These are phyloP conservation scores for Pseudogymnoascus sp. DNA, from an alignment of 2,329 filamentous ascomycete species.

Conservation along the genomic window DNA sequence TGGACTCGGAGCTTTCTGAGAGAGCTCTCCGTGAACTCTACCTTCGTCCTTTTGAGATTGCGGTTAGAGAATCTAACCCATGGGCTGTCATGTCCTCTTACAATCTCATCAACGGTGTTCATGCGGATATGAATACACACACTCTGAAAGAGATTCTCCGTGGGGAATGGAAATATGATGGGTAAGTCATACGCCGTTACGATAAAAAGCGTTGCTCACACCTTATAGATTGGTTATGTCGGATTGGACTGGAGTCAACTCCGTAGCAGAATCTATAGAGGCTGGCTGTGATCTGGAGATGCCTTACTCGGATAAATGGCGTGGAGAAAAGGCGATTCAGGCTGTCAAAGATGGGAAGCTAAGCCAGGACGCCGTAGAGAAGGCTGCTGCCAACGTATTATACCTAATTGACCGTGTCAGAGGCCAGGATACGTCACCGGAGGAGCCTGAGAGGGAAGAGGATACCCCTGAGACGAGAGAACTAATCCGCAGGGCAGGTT, in stretches of 20 bases:
- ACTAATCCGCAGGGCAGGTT: constrained; percentile 53
- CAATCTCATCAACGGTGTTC: constrained; percentile 57
- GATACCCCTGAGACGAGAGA: constrained; percentile 49
- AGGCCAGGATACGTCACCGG: constrained; percentile 48
- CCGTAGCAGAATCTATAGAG: constrained; percentile 45
- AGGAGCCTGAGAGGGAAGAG: constrained; percentile 50
- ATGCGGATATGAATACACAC: constrained; percentile 49
- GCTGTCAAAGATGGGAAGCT: constrained; percentile 44
- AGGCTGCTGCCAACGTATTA: constrained; percentile 52
- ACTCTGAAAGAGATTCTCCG: constrained; percentile 50
- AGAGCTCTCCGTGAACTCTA: constrained; percentile 62
- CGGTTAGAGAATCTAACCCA: constrained; percentile 58
- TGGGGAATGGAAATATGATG: constrained; percentile 56
- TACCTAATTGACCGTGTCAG: constrained; percentile 54
- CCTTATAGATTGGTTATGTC: constrained; percentile 44
- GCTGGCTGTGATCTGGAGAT: constrained; percentile 53
- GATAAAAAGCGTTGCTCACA: neutral
- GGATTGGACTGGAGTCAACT: constrained; percentile 53
- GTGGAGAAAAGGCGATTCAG: constrained; percentile 48
- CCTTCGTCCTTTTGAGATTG: constrained; percentile 68
- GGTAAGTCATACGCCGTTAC: constrained; percentile 32
- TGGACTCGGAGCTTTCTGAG: constrained; percentile 58
- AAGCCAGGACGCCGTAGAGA: constrained; percentile 43
- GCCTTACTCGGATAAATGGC: constrained; percentile 47
- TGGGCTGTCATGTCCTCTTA: constrained; percentile 65